A percentile compares a stretch with the other conserved stretches of the same genome.
Evolutionary conservation across 2,329 filamentous ascomycete species (phyloP).

Genomic region (Thermoascus crustaceus): DNA sequence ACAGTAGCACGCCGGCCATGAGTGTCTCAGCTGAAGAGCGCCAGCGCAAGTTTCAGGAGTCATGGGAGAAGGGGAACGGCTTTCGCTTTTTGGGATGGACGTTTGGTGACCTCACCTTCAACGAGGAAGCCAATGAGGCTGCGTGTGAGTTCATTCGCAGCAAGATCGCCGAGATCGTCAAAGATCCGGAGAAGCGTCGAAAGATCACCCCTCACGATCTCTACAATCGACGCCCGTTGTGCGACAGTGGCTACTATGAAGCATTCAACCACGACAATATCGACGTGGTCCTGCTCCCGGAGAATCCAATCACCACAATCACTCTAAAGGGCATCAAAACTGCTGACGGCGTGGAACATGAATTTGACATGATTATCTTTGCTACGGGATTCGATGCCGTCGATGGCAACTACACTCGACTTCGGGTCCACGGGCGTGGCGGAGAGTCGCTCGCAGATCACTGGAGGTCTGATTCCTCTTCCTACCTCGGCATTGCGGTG

Average conservation of each 20-base stretch:
- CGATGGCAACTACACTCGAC: constrained; percentile 32
- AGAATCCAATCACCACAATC: constrained; percentile 13
- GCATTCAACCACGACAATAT: constrained; percentile 36
- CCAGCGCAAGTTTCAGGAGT: neutral
- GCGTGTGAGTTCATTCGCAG: constrained; percentile 30
- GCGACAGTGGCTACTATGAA: constrained; percentile 16
- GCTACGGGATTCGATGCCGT: constrained; percentile 41
- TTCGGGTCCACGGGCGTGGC: constrained; percentile 31
- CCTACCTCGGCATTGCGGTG: constrained; percentile 37
- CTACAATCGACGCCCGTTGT: constrained; percentile 13
- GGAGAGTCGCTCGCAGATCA: constrained; percentile 23
- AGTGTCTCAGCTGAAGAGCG: too few relatives aligned
- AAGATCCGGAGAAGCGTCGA: constrained; percentile 22
- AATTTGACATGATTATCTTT: constrained; percentile 37
- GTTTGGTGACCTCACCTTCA: constrained; percentile 29
- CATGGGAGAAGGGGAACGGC: constrained; percentile 15
- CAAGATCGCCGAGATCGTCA: constrained; percentile 24
- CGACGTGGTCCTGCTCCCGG: constrained; percentile 32
- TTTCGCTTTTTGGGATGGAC: constrained; percentile 31
- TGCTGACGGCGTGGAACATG: constrained; percentile 27
- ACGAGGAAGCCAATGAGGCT: constrained; percentile 31
- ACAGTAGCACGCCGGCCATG: too few relatives aligned
- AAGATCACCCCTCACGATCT: constrained; percentile 16
- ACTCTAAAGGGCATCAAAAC: constrained; percentile 32
- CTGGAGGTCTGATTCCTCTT: constrained; percentile 28